A percentile compares a stretch with the other conserved stretches of the same genome.
Conservation (phyloP, 2,329 filamentous ascomycete genomes). For the Penicillium sp. region DNA sequence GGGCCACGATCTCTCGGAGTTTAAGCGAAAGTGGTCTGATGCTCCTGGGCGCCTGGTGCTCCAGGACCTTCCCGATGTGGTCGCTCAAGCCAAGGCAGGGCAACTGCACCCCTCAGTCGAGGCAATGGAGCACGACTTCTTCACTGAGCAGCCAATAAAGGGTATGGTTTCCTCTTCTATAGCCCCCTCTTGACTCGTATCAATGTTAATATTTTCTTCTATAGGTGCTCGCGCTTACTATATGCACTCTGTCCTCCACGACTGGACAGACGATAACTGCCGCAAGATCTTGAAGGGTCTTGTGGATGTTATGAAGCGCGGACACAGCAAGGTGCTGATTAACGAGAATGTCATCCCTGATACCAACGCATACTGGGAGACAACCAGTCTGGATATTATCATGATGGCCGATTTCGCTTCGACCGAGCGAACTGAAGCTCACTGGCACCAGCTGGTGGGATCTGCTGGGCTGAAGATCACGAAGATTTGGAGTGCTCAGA, state of each 20-base stretch:
- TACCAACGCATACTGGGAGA: constrained; percentile 34
- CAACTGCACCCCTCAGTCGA: constrained; percentile 22
- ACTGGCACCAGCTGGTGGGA: constrained; percentile 39
- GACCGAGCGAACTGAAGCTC: constrained; percentile 41
- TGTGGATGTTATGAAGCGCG: constrained; percentile 35
- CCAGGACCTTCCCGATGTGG: constrained; percentile 50
- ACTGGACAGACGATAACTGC: constrained; percentile 33
- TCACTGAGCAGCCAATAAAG: constrained; percentile 49
- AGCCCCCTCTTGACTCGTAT: not conserved
- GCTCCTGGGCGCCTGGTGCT: constrained; percentile 48
- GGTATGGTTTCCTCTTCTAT: constrained; percentile 24
- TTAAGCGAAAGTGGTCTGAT: constrained; percentile 39
- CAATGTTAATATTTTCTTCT: not conserved
- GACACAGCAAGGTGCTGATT: constrained; percentile 47
- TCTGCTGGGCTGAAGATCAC: constrained; percentile 40
- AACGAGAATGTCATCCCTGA: constrained; percentile 47
- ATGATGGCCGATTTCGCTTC: constrained; percentile 46
- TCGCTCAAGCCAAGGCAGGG: constrained; percentile 24
- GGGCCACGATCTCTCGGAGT: constrained; percentile 44
- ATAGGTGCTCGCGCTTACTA: constrained; percentile 37
- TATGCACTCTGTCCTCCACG: constrained; percentile 36
- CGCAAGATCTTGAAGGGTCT: constrained; percentile 29
- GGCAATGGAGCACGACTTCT: constrained; percentile 49
- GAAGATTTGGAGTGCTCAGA: constrained; percentile 31
- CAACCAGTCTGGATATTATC: constrained; percentile 41